A percentile compares a stretch with the other conserved stretches of the same genome.
phyloP scores from a whole-genome alignment of 1,284 basidiomycete genomes.

The Nidula niveotomentosa region DNA sequence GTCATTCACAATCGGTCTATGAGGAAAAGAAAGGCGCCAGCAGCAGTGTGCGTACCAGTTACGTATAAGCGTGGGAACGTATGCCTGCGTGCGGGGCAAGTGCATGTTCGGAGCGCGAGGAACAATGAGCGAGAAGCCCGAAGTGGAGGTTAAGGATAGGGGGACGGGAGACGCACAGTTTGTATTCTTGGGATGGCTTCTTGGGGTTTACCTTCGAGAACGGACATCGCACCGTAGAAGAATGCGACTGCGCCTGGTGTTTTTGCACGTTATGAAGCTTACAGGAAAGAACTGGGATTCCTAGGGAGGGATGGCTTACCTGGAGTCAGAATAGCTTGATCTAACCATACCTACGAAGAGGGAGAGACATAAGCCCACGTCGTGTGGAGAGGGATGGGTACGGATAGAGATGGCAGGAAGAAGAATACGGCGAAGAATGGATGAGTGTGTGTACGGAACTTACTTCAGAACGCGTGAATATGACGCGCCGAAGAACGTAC shows the following conservation, averaged over 20 bases:
- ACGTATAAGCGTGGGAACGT: constrained; percentile 67
- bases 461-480: background rate
- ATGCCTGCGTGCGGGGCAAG: constrained; percentile 40
- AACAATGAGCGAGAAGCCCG: too few relatives aligned
- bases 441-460: background rate
- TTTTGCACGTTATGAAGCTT: too few relatives aligned
- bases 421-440: background rate
- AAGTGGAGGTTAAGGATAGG: background rate
- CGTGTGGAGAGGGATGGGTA: too few relatives aligned
- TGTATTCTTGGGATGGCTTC: constrained; percentile 57
- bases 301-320: constrained; percentile 31
- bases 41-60: constrained; percentile 62
- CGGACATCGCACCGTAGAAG: constrained; percentile 76
- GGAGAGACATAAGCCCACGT: too few relatives aligned
- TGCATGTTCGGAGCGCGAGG: too few relatives aligned
- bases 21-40: background rate
- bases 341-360: constrained; percentile 65
- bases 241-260: constrained; percentile 69
- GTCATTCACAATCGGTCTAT: background rate
- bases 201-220: constrained; percentile 67
- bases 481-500: background rate
- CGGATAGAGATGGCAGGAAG: background rate
- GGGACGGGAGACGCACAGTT: constrained; percentile 35
- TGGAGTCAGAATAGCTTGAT: constrained; percentile 73
- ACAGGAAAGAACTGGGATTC: background rate